Evolutionary conservation across 176 grass and related monocot species (phyloP).

Genomic region (Themeda triandra): DNA sequence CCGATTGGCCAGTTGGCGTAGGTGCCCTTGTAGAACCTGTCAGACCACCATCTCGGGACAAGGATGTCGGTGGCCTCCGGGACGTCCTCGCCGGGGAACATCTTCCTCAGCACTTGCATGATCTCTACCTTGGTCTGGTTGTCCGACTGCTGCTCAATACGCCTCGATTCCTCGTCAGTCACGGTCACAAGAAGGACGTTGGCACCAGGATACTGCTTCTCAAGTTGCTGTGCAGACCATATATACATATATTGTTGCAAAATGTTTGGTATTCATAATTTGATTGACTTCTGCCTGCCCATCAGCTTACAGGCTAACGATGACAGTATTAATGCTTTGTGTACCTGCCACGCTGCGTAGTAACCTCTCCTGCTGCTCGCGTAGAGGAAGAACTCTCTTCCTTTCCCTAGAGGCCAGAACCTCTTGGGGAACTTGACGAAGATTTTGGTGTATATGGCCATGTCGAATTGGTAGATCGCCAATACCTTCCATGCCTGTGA

Average conservation of each 20-base stretch:
- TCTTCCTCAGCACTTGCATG: constrained; percentile 50
- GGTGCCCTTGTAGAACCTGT: constrained; percentile 58
- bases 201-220: constrained; percentile 47
- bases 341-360: constrained; percentile 50
- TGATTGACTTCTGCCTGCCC: not conserved
- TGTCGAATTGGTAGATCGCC: constrained; percentile 58
- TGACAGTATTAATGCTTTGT: not conserved
- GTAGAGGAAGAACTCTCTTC: constrained; percentile 63
- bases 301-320: not conserved
- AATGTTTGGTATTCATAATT: not conserved
- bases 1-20: constrained; percentile 75
- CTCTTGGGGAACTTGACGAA: constrained; percentile 60
- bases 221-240: constrained; percentile 17
- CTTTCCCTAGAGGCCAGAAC: constrained; percentile 42
- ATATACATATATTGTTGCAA: not conserved
- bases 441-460: constrained; percentile 73
- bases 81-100: constrained; percentile 47
- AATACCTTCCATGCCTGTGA: too few relatives aligned
- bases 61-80: constrained; percentile 57
- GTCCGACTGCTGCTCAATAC: constrained; percentile 69
- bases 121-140: constrained; percentile 50
- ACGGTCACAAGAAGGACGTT: constrained; percentile 74
- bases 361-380: constrained; percentile 53
- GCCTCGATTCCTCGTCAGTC: constrained; percentile 65
- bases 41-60: constrained; percentile 59